Percentiles rank a stretch among this genome's conserved stretches.
Evolutionary conservation across 768 basidiomycete species (phyloP).

Genomic region (Psilocybe cyanescens): DNA sequence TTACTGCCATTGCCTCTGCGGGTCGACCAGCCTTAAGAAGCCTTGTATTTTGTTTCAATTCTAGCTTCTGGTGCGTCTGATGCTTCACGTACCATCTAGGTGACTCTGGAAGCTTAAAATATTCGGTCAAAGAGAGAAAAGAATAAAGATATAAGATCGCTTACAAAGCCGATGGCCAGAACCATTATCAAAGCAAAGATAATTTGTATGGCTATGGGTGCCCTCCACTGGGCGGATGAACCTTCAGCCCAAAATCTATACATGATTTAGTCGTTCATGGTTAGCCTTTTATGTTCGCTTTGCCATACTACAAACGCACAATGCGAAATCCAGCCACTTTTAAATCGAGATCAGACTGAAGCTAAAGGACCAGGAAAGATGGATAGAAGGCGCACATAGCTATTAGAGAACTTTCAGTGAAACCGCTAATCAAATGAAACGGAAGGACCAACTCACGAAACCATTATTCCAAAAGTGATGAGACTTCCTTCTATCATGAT

Average conservation of each 20-base stretch:
- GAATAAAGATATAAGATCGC: slow-evolving; percentile 23
- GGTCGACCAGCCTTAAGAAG: slow-evolving; percentile 57
- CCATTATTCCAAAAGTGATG: slow-evolving; percentile 66
- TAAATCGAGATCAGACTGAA: background rate
- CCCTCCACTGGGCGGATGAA: slow-evolving; percentile 64
- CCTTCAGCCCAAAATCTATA: slow-evolving; percentile 52
- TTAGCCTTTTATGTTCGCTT: background rate
- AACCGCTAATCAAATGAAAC: background rate
- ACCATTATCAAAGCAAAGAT: slow-evolving; percentile 59
- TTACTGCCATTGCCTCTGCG: slow-evolving; percentile 61
- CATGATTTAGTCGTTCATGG: background rate
- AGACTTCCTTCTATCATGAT: slow-evolving; percentile 70
- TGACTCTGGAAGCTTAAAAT: slow-evolving; percentile 56
- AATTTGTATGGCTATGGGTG: slow-evolving; percentile 65
- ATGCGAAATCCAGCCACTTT: slow-evolving; percentile 68
- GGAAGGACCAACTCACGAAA: slow-evolving; percentile 47
- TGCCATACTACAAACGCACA: slow-evolving; percentile 38
- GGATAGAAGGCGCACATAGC: slow-evolving; percentile 17
- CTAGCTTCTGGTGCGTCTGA: background rate
- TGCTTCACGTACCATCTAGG: slow-evolving; percentile 49
- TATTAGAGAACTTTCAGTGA: background rate
- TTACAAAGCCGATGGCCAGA: slow-evolving; percentile 48
- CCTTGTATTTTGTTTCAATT: slow-evolving; percentile 33
- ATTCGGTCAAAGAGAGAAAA: background rate
- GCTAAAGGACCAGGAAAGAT: background rate